Evolutionary conservation across 345 rosid genomes (phyloP), one percentile per base, ranked within the genome.

Genomic region (Dovyalis caffra): DNA sequence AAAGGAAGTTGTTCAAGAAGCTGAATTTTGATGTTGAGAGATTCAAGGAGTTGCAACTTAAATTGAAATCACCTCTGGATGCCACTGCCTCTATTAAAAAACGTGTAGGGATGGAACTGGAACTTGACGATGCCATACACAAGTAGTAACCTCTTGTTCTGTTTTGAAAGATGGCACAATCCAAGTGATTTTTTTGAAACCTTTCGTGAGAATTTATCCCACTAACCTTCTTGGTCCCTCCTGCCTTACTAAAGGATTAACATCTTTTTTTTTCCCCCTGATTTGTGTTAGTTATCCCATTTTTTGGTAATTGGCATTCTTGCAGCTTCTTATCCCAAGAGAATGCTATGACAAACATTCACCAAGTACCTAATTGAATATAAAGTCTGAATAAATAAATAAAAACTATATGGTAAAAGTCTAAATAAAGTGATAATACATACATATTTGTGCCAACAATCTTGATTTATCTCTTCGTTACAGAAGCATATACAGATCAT

Each of bases 31-130:
- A 93, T 57, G 77, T 88, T 11, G 85, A 86, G 63, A 90, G 90
- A 83, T 88, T 88, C 68, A 81, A 81, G 78, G 97, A 95, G 76
- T 75, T 95, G 71, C 94, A 95, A 73, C 81, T 9, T 77, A 93
- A 82, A 80, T 90, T 89, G 84, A 83, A 69, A 62, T 67, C 73
- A 3, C 83, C 86, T 28, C 69, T 78, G 0, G 91, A 93, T 77
- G 89, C 90, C 0, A 72, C 75, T 23, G 61, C 91, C 25, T 86
- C 91, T 28, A 83, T 90, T 11, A 79, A 83, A 82, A 93, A 88
- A n/a, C 86, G 86, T 2, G 76, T 80, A 20, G 98, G 96, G 21
- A 20, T 87, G 72, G 92, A 91, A 9, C 37, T 89, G 64, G 96
- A 91, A 29, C 67, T 95, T 34, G 98, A 90, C 33, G 97, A 95